These are phyloP conservation scores for Lonicera japonica DNA, from an alignment of 129 eudicot genomes.

Conservation along the genomic window DNA sequence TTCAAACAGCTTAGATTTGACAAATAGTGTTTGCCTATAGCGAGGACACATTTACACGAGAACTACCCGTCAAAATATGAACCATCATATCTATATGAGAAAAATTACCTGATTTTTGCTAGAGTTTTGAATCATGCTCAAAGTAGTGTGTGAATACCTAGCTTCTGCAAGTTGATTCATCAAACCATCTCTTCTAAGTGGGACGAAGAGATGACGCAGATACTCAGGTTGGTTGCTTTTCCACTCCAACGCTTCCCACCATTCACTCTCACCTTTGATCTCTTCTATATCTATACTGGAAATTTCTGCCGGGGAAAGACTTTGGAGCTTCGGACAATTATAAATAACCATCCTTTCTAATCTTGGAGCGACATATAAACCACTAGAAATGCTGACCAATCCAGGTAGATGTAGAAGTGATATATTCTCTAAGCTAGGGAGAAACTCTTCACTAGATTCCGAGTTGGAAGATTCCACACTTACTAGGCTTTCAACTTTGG, in stretches of 20 bases:
- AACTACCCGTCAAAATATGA: no score
- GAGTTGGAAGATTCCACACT: slow-evolving; percentile 1
- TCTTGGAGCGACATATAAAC: slow-evolving; percentile 11
- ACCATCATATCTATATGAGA: no score
- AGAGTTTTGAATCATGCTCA: no score
- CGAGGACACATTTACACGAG: no score
- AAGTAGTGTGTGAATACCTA: background rate
- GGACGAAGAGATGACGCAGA: slow-evolving; percentile 4
- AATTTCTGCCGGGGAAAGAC: slow-evolving; percentile 10
- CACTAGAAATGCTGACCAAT: slow-evolving; percentile 20
- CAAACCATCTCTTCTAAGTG: slow-evolving; percentile 16
- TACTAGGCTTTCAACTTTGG: slow-evolving; percentile 9
- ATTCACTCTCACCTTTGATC: slow-evolving; percentile 29
- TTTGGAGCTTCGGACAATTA: slow-evolving; percentile 29
- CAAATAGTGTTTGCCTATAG: no score
- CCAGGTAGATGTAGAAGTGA: slow-evolving; percentile 32
- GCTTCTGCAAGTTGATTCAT: slow-evolving; percentile 11
- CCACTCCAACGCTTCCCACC: slow-evolving; percentile 34
- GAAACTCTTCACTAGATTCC: slow-evolving; percentile 1
- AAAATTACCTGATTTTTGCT: no score
- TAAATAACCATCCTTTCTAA: slow-evolving; percentile 18
- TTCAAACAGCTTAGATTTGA: no score
- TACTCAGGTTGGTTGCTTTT: slow-evolving; percentile 5
- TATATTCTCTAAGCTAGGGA: slow-evolving; percentile 26
- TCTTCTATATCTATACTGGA: background rate